Conservation (phyloP, 768 basidiomycete species). For the Boletales sp. region DNA sequence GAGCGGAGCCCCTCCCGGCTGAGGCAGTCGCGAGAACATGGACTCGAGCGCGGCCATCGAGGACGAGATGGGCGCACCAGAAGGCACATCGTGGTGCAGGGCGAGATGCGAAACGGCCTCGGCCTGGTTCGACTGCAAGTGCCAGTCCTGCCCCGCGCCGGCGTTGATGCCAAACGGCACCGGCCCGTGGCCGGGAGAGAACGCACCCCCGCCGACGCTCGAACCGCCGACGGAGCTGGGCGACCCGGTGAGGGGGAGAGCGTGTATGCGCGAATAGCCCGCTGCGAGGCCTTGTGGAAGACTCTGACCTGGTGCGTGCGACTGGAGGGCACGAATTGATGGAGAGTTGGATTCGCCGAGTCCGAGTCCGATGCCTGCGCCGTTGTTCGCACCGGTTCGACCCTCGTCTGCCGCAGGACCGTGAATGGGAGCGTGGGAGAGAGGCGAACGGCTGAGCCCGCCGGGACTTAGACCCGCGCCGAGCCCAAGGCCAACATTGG, state of each 20-base stretch:
- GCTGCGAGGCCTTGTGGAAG: conserved; percentile 91
- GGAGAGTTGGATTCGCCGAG: conserved; percentile 51
- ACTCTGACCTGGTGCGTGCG: conserved; percentile 88
- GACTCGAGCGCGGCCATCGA: conserved; percentile 40
- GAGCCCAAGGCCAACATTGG: conserved; percentile 19
- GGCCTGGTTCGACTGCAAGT: conserved; percentile 23
- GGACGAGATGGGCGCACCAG: conserved; percentile 11
- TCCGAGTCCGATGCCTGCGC: conserved; percentile 13
- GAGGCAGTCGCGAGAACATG: conserved; percentile 49
- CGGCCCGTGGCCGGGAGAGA: conserved; percentile 31
- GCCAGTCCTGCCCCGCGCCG: conserved; percentile 27
- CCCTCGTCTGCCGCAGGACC: conserved; percentile 26
- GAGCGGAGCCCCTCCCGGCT: conserved; percentile 19
- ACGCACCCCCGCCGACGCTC: conserved; percentile 24
- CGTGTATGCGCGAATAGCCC: conserved; percentile 87
- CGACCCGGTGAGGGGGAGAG: conserved; percentile 44
- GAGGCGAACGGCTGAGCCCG: conserved; percentile 29
- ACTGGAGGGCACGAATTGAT: conserved; percentile 72
- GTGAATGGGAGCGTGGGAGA: conserved; percentile 26
- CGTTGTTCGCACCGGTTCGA: conserved; percentile 11
- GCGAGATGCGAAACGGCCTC: conserved; percentile 22
- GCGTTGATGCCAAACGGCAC: conserved; percentile 30
- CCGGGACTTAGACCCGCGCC: conserved; percentile 19
- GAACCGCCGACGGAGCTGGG: conserved; percentile 31
- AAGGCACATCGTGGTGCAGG: conserved; percentile 21